Percentiles rank a stretch among this genome's conserved stretches.
Conservation (phyloP, 768 basidiomycete genomes). For the Hebeloma cylindrosporum region DNA sequence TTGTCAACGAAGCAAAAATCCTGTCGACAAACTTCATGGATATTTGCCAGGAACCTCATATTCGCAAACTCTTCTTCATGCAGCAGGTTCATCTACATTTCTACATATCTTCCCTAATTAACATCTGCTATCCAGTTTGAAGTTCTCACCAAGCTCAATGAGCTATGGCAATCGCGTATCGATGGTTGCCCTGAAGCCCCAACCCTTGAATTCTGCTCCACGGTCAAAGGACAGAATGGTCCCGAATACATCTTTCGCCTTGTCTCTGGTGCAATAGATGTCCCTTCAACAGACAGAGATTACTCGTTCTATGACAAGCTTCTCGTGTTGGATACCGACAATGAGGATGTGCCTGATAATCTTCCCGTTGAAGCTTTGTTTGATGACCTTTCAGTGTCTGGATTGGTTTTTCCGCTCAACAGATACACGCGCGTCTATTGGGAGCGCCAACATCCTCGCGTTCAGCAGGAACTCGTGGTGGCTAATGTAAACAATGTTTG, state of each 20-base stretch:
- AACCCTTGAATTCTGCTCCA: conserved; percentile 38
- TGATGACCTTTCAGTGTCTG: conserved; percentile 48
- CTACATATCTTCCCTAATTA: neutral
- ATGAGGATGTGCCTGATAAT: conserved; percentile 23
- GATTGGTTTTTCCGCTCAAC: conserved; percentile 45
- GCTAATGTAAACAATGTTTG: conserved; percentile 44
- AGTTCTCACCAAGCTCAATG: conserved; percentile 43
- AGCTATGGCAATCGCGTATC: conserved; percentile 48
- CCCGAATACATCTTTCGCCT: conserved; percentile 40
- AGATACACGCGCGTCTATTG: conserved; percentile 37
- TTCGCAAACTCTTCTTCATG: conserved; percentile 55
- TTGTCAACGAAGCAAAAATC: conserved; percentile 44
- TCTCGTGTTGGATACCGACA: conserved; percentile 36
- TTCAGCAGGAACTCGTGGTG: conserved; percentile 37
- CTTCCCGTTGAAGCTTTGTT: conserved; percentile 50
- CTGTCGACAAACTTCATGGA: conserved; percentile 47
- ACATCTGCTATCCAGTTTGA: conserved; percentile 39
- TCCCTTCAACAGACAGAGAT: conserved; percentile 39
- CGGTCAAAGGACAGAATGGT: conserved; percentile 27
- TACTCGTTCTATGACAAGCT: conserved; percentile 46
- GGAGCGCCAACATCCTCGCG: conserved; percentile 37
- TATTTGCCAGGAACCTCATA: conserved; percentile 40
- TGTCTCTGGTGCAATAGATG: conserved; percentile 43
- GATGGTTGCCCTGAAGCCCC: conserved; percentile 51
- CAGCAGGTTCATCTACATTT: conserved; percentile 39